Percentiles rank a stretch among this genome's conserved stretches.
Conservation (phyloP, 2,329 filamentous ascomycete species). For the Periconia macrospinosa region DNA sequence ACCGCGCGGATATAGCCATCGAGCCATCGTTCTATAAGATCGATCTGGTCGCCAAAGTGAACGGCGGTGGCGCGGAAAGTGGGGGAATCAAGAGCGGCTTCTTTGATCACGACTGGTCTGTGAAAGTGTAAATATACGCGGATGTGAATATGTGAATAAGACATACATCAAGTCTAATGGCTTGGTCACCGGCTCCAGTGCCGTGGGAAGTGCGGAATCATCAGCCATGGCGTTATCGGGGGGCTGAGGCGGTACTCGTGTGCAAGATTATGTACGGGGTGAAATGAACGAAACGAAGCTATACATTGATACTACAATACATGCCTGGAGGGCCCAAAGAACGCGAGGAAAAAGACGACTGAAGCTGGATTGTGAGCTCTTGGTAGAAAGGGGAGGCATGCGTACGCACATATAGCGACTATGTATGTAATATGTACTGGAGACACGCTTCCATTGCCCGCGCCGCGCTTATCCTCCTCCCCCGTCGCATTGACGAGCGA, state of each 20-base stretch:
- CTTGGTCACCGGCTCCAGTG: constrained; percentile 43
- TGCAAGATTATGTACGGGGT: background rate
- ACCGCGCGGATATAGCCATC: constrained; percentile 68
- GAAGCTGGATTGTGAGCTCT: background rate
- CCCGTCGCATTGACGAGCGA: constrained; percentile 1
- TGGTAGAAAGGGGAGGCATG: background rate
- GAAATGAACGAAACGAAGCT: constrained; percentile 10
- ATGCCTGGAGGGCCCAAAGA: constrained; percentile 7
- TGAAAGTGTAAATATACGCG: background rate
- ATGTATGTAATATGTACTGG: background rate
- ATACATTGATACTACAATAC: constrained; percentile 23
- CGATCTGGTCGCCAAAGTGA: constrained; percentile 90
- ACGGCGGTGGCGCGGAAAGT: constrained; percentile 86
- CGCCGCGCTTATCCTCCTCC: background rate
- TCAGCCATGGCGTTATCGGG: constrained; percentile 36
- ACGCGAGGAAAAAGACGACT: background rate
- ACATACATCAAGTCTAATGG: constrained; percentile 48
- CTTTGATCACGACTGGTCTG: constrained; percentile 83
- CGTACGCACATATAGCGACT: background rate
- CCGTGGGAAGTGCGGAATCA: constrained; percentile 25
- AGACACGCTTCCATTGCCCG: background rate
- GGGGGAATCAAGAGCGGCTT: constrained; percentile 94
- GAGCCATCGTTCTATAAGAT: constrained; percentile 90
- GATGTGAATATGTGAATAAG: background rate
- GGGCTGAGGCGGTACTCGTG: background rate